Base-by-base conservation (phyloP, 306 rosid genomes). In the Vachellia pachyceras region DNA sequence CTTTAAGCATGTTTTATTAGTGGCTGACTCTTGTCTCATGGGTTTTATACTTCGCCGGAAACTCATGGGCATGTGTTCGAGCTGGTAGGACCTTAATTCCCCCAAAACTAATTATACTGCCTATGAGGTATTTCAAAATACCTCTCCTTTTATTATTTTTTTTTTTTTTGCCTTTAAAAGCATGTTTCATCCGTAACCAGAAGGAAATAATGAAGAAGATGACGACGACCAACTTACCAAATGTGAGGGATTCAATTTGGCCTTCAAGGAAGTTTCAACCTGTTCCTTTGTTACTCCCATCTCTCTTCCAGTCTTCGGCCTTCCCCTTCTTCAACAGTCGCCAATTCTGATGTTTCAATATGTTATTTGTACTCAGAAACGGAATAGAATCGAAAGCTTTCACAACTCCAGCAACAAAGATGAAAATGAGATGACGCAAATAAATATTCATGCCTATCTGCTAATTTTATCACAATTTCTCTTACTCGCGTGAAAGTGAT, bases 221-320 rank as follows among this genome's bases (percentile, higher is more conserved):
- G 33, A 29, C 2, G 47, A 35, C 3, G 55, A 41, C 1, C 15
- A 25, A 77, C 93, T 87, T 88, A 95, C 99, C 18, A 95, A 77
- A 79, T 95, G 91, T 2, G 90, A 80, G 87, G 99, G 98, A 84
- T 83, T 93, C 10, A 95, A 79, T 63, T 89, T 90, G 4, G 98
- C 86, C 65, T 89, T 90, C 92, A 95, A 82, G 1, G 96, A 75
- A 63, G 96, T 85, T 82, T 93, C 93, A 39, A 95, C 93, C 85
- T 88, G 96, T 64, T 95, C 94, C 86, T 89, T 91, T 1, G 99
- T 89, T 63, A 95, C 97, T 1, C 98, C 96, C 98, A 91, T 95
- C 37, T 67, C 68, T 69, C 55, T 79, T 20, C 6, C 54, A 0
- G 37, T 11, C 54, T 5, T 20, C 14, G 7, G 49, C 78, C 13